Conservation (phyloP, 148 eudicot genomes). For the Rhododendron simsii region DNA sequence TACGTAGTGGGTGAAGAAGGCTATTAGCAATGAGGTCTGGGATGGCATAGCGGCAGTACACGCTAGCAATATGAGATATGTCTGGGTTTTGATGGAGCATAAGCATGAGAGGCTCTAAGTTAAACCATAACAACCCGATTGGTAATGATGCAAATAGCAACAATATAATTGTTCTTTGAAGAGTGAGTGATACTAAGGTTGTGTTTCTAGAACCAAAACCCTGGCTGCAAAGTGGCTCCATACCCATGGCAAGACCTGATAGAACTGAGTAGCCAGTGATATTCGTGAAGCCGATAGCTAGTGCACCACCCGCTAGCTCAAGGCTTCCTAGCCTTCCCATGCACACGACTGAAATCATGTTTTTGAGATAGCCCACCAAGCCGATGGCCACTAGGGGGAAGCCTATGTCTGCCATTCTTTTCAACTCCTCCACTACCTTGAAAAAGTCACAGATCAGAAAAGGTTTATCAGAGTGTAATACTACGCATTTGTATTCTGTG, state of each 20-base stretch:
- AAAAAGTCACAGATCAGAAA: slow-evolving; percentile 13
- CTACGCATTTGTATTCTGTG: not conserved
- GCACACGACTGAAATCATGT: slow-evolving; percentile 70
- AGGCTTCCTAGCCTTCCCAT: slow-evolving; percentile 76
- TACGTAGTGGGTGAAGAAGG: slow-evolving; percentile 77
- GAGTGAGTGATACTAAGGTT: slow-evolving; percentile 36
- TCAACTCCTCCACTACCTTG: slow-evolving; percentile 68
- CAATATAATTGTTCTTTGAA: slow-evolving; percentile 55
- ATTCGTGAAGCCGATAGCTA: slow-evolving; percentile 88
- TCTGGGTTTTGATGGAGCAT: slow-evolving; percentile 62
- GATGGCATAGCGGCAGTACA: slow-evolving; percentile 62
- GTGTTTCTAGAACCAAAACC: slow-evolving; percentile 69
- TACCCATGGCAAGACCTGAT: slow-evolving; percentile 80
- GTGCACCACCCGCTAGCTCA: slow-evolving; percentile 85
- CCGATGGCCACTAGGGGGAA: slow-evolving; percentile 69
- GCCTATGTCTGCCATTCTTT: slow-evolving; percentile 55
- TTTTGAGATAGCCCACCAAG: slow-evolving; percentile 57
- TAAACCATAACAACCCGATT: slow-evolving; percentile 63
- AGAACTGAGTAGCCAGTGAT: slow-evolving; percentile 82
- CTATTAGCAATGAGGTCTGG: slow-evolving; percentile 80
- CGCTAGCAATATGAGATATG: slow-evolving; percentile 55
- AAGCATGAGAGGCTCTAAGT: slow-evolving; percentile 65
- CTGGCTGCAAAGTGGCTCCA: slow-evolving; percentile 94
- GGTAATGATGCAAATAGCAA: slow-evolving; percentile 54
- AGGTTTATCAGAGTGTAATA: slow-evolving; percentile 5